A percentile compares a stretch with the other conserved stretches of the same genome.
phyloP scores from a whole-genome alignment of 2,329 filamentous ascomycete genomes.

The Monosporascus sp. region DNA sequence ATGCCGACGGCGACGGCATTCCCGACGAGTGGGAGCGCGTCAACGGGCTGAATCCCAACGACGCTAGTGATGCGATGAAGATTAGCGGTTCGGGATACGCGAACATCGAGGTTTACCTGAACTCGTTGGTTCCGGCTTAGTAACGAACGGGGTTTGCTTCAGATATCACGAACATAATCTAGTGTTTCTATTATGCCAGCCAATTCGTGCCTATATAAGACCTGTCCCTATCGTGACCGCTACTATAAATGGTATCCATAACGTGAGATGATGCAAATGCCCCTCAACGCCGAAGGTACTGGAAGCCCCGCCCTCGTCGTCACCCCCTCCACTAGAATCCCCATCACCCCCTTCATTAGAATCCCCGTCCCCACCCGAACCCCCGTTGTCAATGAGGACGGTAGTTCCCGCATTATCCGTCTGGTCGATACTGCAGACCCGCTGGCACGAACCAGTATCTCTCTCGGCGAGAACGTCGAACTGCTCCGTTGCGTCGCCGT shows the following conservation, averaged over 20 bases:
- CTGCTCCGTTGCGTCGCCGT: neutral
- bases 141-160: neutral
- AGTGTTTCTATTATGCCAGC: neutral
- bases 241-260: neutral
- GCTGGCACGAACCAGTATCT: constrained; percentile 14
- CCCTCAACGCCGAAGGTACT: constrained; percentile 5
- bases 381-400: constrained; percentile 18
- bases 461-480: neutral
- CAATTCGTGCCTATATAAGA: neutral
- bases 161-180: too few relatives aligned
- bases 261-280: neutral
- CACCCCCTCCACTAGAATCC: neutral
- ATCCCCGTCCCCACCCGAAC: neutral
- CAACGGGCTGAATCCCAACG: constrained; percentile 35
- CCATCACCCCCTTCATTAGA: too few relatives aligned
- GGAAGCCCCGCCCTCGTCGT: neutral
- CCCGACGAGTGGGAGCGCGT: constrained; percentile 42
- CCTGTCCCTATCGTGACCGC: neutral
- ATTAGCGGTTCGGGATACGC: constrained; percentile 37
- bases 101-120: constrained; percentile 46
- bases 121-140: constrained; percentile 34
- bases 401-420: constrained; percentile 28
- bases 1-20: constrained; percentile 45
- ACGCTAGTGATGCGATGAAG: constrained; percentile 35
- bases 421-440: constrained; percentile 30